These are phyloP conservation scores for Syzygium aqueum DNA, from an alignment of 345 rosid species.

Conservation along the genomic window DNA sequence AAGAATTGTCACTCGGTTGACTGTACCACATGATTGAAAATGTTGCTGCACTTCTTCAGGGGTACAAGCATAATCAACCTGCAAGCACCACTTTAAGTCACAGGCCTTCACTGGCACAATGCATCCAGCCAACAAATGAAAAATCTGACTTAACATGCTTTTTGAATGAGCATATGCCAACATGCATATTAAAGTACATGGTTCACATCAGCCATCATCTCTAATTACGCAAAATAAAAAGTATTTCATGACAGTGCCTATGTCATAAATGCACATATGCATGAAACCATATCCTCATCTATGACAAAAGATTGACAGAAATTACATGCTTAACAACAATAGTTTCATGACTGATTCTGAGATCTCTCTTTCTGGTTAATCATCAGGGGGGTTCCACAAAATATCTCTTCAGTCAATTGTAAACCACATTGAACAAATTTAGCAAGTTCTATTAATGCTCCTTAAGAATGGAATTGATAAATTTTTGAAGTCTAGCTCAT, in stretches of 20 bases:
- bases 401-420: not conserved
- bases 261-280: not conserved
- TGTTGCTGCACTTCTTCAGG: conserved; percentile 99
- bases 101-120: not conserved
- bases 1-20: conserved; percentile 84
- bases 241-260: not conserved
- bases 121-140: not conserved
- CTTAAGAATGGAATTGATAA: not conserved
- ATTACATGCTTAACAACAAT: not conserved
- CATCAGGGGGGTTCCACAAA: not conserved
- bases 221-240: not conserved
- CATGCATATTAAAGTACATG: not conserved
- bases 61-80: conserved; percentile 96
- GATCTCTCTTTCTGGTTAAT: not conserved
- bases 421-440: not conserved
- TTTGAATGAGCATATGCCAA: not conserved
- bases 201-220: not conserved
- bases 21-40: conserved; percentile 95
- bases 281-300: not conserved
- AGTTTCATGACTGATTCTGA: not conserved
- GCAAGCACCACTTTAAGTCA: not conserved
- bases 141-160: not conserved
- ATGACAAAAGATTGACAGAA: not conserved
- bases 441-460: not conserved
- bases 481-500: not conserved